These are phyloP conservation scores for Xylariomycetidae sp. DNA, from an alignment of 2,329 filamentous ascomycete genomes.

Conservation along the genomic window DNA sequence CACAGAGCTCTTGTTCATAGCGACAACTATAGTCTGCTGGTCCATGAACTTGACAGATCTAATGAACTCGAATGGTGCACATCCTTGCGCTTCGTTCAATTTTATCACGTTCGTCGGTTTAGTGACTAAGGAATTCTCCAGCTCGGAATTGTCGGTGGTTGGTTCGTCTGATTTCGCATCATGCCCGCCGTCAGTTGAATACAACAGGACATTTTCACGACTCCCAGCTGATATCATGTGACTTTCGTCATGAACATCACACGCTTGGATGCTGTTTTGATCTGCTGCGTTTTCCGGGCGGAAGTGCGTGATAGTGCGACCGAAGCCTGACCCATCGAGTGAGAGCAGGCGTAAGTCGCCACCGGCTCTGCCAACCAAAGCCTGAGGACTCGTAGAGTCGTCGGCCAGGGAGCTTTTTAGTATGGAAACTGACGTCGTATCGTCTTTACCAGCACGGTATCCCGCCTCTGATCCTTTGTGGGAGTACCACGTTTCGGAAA, in stretches of 20 bases:
- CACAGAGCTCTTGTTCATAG: conserved; percentile 35
- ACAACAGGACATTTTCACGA: conserved; percentile 30
- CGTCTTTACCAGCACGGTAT: conserved; percentile 41
- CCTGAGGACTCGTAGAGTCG: conserved; percentile 21
- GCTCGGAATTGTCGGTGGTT: no score
- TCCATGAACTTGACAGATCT: conserved; percentile 42
- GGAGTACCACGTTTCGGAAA: conserved; percentile 31
- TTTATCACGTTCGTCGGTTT: no score
- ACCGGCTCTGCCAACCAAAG: conserved; percentile 46
- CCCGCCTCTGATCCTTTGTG: conserved; percentile 34
- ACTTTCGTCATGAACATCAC: conserved; percentile 26
- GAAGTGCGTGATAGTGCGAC: conserved; percentile 21
- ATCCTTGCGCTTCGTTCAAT: conserved; percentile 13
- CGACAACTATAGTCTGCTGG: conserved; percentile 40
- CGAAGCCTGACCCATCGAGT: conserved; percentile 29
- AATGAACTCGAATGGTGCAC: conserved; percentile 21
- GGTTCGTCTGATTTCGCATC: conserved; percentile 5
- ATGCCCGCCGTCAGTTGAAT: conserved; percentile 20
- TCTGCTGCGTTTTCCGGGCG: conserved; percentile 7
- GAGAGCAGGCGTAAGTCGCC: conserved; percentile 44
- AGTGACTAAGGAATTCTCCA: no score
- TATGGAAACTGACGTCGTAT: conserved; percentile 44
- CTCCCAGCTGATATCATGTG: conserved; percentile 30
- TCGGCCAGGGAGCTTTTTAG: conserved; percentile 27
- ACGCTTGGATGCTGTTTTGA: conserved; percentile 29